Base-by-base conservation (phyloP, 257 asterid genomes). In the Solanum chilense region DNA sequence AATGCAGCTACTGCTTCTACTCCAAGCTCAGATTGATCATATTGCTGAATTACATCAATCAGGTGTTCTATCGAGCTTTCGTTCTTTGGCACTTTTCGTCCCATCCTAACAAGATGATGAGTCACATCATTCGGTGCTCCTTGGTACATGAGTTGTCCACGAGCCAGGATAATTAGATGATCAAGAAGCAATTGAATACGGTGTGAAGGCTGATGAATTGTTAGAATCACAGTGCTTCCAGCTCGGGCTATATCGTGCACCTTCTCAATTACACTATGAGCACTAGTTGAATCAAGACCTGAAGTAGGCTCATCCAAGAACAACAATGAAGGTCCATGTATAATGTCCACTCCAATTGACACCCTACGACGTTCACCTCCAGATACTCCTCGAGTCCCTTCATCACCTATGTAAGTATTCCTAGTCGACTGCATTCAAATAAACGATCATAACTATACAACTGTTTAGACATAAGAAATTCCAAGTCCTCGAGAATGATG, bases 291-390 rank as follows among this genome's bases (percentile, higher is more conserved):
- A 90, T 96, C 98, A 7, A 96, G 91, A 2, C 98, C 98, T 1
- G 98, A 94, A 35, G 98, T 96, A 3, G 98, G 98, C 88, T 96
- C 98, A 87, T 96, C 98, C 77, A 94, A 83, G 91, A 96, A 96
- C 6, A 94, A 88, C 35, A 94, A 93, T 5, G 96, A 90, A 0
- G 99, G 99, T 27, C 96, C 98, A 66, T 96, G 99, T 83, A 96
- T 96, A 86, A 96, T 94, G 91, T 96, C 98, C 3, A 92, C 95
- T 25, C 98, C 98, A 12, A 96, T 96, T 14, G 99, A 92, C 9
- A 96, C 99, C 86, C 99, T 90, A 2, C 98, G 93, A 1, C 99
- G 96, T 90, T 96, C 99, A 7, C 99, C 99, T 2, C 99, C 97
- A 1, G 99, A 96, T 12, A 96, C 94, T 45, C 98, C 98, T 21